Evolutionary conservation across 305 asterid species (phyloP).

Genomic region (Fraxinus velutina): DNA sequence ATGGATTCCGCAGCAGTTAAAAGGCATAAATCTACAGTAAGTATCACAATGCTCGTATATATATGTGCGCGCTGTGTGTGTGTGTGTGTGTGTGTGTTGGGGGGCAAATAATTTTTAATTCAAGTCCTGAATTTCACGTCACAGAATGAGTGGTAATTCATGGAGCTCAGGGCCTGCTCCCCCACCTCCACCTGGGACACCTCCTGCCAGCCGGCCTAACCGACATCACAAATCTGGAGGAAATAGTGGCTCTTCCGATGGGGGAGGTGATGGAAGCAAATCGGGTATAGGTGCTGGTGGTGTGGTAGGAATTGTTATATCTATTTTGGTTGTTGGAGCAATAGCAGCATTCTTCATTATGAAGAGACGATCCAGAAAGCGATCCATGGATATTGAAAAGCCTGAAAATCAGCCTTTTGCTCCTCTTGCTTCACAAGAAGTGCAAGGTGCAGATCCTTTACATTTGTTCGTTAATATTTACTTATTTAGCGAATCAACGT

Average conservation of each 20-base stretch:
- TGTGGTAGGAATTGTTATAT: constrained; percentile 76
- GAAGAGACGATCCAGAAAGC: constrained; percentile 60
- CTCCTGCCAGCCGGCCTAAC: constrained; percentile 58
- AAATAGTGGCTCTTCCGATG: constrained; percentile 32
- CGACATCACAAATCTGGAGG: constrained; percentile 42
- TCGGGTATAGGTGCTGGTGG: constrained; percentile 84
- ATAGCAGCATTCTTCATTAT: constrained; percentile 61
- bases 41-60: constrained; percentile 24
- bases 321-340: constrained; percentile 73
- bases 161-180: constrained; percentile 85
- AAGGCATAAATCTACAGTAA: constrained; percentile 71
- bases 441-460: constrained; percentile 46
- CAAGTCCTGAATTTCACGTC: constrained; percentile 10
- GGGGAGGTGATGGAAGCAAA: constrained; percentile 38
- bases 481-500: constrained; percentile 4
- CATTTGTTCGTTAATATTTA: background rate
- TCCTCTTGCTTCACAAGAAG: constrained; percentile 64
- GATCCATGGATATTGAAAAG: constrained; percentile 65
- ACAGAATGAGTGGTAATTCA: constrained; percentile 66
- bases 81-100: too few species aligned
- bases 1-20: constrained; percentile 71
- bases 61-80: background rate
- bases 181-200: constrained; percentile 96
- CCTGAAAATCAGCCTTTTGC: constrained; percentile 62
- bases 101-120: background rate